These are phyloP conservation scores for Aquilaria yunnanensis DNA, from an alignment of 345 rosid species.

Conservation along the genomic window DNA sequence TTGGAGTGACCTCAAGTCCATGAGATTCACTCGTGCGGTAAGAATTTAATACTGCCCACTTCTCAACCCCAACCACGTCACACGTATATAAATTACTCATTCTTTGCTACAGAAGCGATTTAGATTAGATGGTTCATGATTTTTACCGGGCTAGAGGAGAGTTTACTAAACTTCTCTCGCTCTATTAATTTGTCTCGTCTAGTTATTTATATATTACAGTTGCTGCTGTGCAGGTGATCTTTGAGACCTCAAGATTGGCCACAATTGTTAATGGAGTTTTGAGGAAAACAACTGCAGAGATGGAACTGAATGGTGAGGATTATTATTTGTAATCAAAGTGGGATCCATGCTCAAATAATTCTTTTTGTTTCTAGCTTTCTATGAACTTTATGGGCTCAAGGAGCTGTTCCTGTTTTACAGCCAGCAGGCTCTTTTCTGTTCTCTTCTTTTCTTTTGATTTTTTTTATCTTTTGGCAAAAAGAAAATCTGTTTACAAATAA, in stretches of 20 bases:
- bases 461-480: no score
- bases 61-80: neutral
- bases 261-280: constrained; percentile 77
- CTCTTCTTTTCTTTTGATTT: no score
- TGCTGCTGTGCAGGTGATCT: constrained; percentile 42
- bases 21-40: constrained; percentile 89
- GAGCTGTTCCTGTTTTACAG: constrained; percentile 14
- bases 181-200: neutral
- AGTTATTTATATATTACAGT: no score
- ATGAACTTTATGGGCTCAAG: constrained; percentile 28
- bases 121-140: neutral
- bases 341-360: constrained; percentile 12
- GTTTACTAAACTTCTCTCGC: constrained; percentile 10
- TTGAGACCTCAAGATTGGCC: constrained; percentile 78
- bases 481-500: neutral
- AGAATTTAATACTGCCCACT: constrained; percentile 14
- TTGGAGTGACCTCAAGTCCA: constrained; percentile 61
- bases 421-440: neutral
- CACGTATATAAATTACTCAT: neutral
- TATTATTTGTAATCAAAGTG: neutral
- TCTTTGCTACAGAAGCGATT: no score
- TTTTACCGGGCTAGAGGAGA: neutral
- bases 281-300: constrained; percentile 69
- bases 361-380: neutral
- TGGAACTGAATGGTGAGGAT: constrained; percentile 68